Percentiles rank a stretch among this genome's conserved stretches.
These are phyloP conservation scores for Coemansia brasiliensis DNA, from an alignment of 192 early-diverging fungal genomes.

Conservation along the genomic window DNA sequence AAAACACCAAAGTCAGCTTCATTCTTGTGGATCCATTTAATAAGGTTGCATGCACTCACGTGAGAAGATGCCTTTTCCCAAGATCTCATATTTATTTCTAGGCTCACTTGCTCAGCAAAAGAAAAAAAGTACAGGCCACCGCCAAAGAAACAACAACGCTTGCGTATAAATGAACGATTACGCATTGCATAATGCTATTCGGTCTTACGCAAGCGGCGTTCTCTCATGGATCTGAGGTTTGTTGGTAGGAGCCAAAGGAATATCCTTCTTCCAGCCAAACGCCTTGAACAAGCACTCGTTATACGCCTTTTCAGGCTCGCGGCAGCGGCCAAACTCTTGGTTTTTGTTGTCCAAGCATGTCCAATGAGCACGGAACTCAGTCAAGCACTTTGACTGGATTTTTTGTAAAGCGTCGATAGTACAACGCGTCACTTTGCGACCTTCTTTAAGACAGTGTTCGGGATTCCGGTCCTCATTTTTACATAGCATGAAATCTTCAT, in stretches of 20 bases:
- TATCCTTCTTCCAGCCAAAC: slow-evolving; percentile 71
- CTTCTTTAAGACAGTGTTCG: slow-evolving; percentile 88
- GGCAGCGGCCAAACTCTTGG: slow-evolving; percentile 80
- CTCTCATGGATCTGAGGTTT: slow-evolving; percentile 45
- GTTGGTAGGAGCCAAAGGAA: slow-evolving; percentile 62
- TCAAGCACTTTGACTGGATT: slow-evolving; percentile 85
- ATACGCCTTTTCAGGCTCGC: slow-evolving; percentile 73
- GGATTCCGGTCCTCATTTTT: slow-evolving; percentile 91
- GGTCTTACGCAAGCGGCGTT: background rate
- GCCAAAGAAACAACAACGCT: no score
- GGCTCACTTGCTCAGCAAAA: no score
- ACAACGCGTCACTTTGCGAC: slow-evolving; percentile 94
- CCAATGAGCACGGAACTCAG: slow-evolving; percentile 87
- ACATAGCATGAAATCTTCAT: slow-evolving; percentile 96
- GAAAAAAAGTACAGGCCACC: no score
- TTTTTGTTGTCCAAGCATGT: slow-evolving; percentile 90
- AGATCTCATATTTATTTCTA: no score
- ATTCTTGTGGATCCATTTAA: no score
- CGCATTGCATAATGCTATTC: background rate
- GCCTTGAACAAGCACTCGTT: slow-evolving; percentile 89
- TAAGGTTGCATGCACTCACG: no score
- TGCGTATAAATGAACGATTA: no score
- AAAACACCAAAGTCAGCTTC: no score
- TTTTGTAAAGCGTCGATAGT: slow-evolving; percentile 83
- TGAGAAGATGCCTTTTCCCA: no score